Conservation (phyloP, 2,329 filamentous ascomycete genomes). For the Dactylellina leptospora region DNA sequence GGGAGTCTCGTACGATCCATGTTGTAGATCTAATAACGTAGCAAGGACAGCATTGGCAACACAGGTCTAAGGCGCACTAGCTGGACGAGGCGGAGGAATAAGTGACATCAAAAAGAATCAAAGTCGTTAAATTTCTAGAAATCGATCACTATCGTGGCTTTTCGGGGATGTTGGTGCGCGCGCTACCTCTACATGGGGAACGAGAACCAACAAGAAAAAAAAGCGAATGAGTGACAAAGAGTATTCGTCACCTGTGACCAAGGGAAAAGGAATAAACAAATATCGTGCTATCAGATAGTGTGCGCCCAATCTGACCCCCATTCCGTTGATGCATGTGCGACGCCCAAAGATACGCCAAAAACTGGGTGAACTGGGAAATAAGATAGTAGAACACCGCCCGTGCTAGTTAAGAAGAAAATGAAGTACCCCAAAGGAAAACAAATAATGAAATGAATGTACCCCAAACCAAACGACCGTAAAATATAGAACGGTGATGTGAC, state of each 20-base stretch:
- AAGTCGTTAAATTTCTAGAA: conserved; percentile 22
- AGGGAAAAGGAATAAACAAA: too few relatives aligned
- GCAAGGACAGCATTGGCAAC: conserved; percentile 11
- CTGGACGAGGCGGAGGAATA: too few relatives aligned
- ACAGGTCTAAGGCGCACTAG: too few relatives aligned
- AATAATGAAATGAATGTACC: conserved; percentile 2
- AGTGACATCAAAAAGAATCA: background rate
- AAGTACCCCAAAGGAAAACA: conserved; percentile 11
- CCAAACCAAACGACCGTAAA: too few relatives aligned
- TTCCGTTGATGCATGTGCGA: conserved; percentile 23
- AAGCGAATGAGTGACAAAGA: too few relatives aligned
- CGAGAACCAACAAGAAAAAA: conserved; percentile 32
- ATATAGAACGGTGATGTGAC: background rate
- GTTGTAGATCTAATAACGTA: conserved; percentile 35
- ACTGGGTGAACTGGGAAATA: conserved; percentile 29
- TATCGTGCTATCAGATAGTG: background rate
- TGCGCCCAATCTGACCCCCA: conserved; percentile 32
- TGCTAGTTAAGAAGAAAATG: conserved; percentile 2
- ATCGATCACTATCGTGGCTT: conserved; percentile 38
- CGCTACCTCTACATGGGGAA: conserved; percentile 46
- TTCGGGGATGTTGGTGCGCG: conserved; percentile 25
- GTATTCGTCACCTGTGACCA: too few relatives aligned
- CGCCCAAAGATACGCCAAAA: conserved; percentile 57
- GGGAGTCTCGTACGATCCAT: conserved; percentile 25
- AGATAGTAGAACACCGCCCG: conserved; percentile 45